Base-by-base conservation (phyloP, 208 protist genomes). In the Angomonas ambiguus region DNA sequence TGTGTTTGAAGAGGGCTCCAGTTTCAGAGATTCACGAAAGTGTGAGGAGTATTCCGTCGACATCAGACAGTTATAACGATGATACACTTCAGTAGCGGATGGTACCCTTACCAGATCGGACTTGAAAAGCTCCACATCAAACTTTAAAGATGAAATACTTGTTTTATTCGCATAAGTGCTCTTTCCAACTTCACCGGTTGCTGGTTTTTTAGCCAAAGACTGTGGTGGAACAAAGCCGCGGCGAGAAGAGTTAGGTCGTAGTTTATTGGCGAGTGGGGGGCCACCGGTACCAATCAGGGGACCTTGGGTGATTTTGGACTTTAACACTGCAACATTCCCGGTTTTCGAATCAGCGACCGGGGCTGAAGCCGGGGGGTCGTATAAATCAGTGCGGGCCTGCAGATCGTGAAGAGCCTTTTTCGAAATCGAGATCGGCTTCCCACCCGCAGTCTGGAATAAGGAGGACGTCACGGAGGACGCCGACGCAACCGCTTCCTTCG, bases 371-470 rank as follows among this genome's bases (percentile, higher is more conserved):
- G 61, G 41, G 25, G 38, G 31, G 20, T 30, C 24, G 30, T 51
- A 51, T 4, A 33, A 49, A 49, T 27, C 18, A 18, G 30, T 53
- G 45, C 45, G 45, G 10, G 18, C 11, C 58, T 51, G 6, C 11
- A 48, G 45, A 6, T 53, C 13, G 16, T 55, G 5, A 4, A 66
- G n/a, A 2, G 62, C 62, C 28, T 55, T 42, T 38, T 66, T 41
- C 4, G 45, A 57, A 1, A 74, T 64, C 8, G 48, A 25, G 27
- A 74, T 59, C 28, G 57, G 30, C 57, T 62, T 62, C 11, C 57
- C 57, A 27, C 30, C 25, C 2, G 57, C 57, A 33, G 57, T 62
- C 32, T 62, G 57, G 34, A 62, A 62, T 5, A 62, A 20, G 18
- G 24, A 34, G 30, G 34, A 35, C 2, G 31, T 42, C 18, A 48